Conservation (phyloP, 371 early-diverging fungal species). For the Mortierella sp. region DNA sequence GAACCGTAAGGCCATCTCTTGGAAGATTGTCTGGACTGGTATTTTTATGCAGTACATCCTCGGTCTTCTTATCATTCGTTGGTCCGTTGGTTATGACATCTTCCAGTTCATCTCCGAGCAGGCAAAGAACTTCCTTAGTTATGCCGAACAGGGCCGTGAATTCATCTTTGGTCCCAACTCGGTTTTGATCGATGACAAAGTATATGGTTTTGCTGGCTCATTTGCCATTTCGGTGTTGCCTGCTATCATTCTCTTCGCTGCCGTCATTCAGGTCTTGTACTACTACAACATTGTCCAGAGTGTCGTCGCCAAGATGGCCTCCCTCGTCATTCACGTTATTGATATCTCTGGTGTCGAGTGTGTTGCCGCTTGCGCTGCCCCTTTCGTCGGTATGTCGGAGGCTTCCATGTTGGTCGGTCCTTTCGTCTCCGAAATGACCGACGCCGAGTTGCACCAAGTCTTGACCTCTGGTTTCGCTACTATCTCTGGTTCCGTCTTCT, state of each 20-base stretch:
- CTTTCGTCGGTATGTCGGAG: constrained; percentile 89
- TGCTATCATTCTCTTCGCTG: constrained; percentile 89
- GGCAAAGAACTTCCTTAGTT: constrained; percentile 76
- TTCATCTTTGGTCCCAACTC: constrained; percentile 74
- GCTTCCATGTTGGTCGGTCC: constrained; percentile 87
- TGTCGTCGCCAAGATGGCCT: constrained; percentile 78
- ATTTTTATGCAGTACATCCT: constrained; percentile 83
- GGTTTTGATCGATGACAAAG: constrained; percentile 19
- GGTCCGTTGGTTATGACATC: constrained; percentile 79
- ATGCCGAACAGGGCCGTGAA: constrained; percentile 72
- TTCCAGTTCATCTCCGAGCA: constrained; percentile 81
- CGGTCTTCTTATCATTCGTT: constrained; percentile 85
- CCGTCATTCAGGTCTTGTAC: constrained; percentile 88
- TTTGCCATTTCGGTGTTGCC: constrained; percentile 86
- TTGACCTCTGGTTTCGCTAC: constrained; percentile 96
- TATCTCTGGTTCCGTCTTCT: constrained; percentile 91
- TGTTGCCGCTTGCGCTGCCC: constrained; percentile 89
- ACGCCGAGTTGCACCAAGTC: constrained; percentile 88
- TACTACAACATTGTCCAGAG: constrained; percentile 90
- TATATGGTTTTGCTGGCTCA: constrained; percentile 51
- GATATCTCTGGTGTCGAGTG: constrained; percentile 91
- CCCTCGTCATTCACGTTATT: constrained; percentile 76
- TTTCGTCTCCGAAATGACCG: constrained; percentile 87
- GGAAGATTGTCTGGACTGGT: constrained; percentile 84
- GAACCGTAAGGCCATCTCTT: constrained; percentile 74